Evolutionary conservation across 371 early-diverging fungal genomes (phyloP).

Genomic region (Dichotomocladium elegans): DNA sequence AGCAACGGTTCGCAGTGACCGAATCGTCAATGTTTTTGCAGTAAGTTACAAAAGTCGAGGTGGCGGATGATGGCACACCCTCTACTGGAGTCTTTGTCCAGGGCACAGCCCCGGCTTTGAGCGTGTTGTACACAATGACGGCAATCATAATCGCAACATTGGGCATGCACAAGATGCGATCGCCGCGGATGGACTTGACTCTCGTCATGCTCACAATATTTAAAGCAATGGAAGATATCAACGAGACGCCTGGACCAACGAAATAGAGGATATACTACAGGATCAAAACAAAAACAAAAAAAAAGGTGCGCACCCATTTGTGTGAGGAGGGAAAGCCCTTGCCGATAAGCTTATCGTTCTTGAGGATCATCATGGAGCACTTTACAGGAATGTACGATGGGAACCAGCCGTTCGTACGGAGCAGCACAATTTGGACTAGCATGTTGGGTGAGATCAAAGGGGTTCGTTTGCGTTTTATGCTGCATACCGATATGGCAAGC

Average conservation of each 20-base stretch:
- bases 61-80: background rate
- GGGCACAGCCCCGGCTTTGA: constrained; percentile 21
- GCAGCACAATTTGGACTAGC: constrained; percentile 24
- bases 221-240: constrained; percentile 21
- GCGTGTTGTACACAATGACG: constrained; percentile 28
- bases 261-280: constrained; percentile 39
- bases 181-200: constrained; percentile 19
- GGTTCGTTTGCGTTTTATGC: background rate
- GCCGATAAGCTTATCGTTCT: background rate
- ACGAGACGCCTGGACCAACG: constrained; percentile 34
- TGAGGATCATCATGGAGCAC: background rate
- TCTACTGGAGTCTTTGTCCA: constrained; percentile 19
- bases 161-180: constrained; percentile 19
- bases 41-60: constrained; percentile 22
- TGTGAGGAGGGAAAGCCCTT: background rate
- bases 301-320: background rate
- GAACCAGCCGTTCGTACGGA: constrained; percentile 20
- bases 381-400: constrained; percentile 29
- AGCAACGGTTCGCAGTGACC: constrained; percentile 22
- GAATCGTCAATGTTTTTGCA: constrained; percentile 14
- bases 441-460: background rate
- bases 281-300: background rate
- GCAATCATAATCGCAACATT: constrained; percentile 27
- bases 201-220: constrained; percentile 14
- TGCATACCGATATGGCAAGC: constrained; percentile 24